Percentiles rank a stretch among this genome's conserved stretches.
Evolutionary conservation across 1,284 basidiomycete species (phyloP).

Genomic region (Mycena citricolor): DNA sequence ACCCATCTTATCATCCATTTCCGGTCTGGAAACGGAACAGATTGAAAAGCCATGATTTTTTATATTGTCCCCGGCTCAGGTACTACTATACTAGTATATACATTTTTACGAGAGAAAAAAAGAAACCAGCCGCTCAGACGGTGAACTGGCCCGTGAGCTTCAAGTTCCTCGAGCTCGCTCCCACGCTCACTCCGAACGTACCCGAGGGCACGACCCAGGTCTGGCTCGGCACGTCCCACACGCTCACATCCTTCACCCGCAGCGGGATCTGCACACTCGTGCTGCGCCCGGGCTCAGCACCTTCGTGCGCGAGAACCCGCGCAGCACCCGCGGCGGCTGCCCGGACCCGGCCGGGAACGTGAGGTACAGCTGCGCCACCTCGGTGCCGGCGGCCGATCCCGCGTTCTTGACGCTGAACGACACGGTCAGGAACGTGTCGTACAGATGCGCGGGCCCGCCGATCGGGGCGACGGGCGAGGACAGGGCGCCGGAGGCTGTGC

Average conservation of each 20-base stretch:
- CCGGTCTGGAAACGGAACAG: too few relatives aligned
- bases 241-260: slow-evolving; percentile 60
- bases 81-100: too few relatives aligned
- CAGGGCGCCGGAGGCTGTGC: slow-evolving; percentile 1
- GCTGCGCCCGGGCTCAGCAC: slow-evolving; percentile 49
- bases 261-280: slow-evolving; percentile 51
- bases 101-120: too few relatives aligned
- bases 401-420: slow-evolving; percentile 15
- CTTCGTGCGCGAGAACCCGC: slow-evolving; percentile 14
- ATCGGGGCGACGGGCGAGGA: slow-evolving; percentile 15
- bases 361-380: slow-evolving; percentile 23
- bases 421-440: slow-evolving; percentile 2
- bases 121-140: too few relatives aligned
- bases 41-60: too few relatives aligned
- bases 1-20: too few relatives aligned
- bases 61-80: too few relatives aligned
- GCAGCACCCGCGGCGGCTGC: slow-evolving; percentile 17
- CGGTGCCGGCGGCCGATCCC: slow-evolving; percentile 12
- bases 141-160: slow-evolving; percentile 40
- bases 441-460: slow-evolving; percentile 14
- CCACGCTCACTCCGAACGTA: slow-evolving; percentile 44
- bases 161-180: slow-evolving; percentile 52
- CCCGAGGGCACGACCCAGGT: slow-evolving; percentile 46
- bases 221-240: slow-evolving; percentile 55
- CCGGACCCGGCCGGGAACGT: slow-evolving; percentile 13